Base-by-base conservation (phyloP, 2,329 filamentous ascomycete genomes). In the Aureobasidium leucospermi region DNA sequence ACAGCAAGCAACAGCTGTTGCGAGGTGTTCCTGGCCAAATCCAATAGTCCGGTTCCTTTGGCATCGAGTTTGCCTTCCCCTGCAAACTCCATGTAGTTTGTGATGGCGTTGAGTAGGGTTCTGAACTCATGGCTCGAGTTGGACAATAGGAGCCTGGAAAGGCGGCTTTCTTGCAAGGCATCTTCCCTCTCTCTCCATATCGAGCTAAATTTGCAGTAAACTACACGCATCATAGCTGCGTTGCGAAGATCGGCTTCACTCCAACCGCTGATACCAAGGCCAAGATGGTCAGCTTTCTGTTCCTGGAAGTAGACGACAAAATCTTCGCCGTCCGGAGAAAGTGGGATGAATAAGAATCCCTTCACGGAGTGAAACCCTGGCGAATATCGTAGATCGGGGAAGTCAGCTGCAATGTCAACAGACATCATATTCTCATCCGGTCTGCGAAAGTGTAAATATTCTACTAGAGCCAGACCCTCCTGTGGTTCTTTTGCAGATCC, bases 111-210 rank as follows among this genome's bases (percentile, higher is more conserved):
- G 2, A 55, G n/a, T 6, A 43, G 39, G 9, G 51, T 55, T 28
- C 51, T 38, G 19, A 55, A 43, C n/a, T 55, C 51, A 23, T 55
- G 51, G 4, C 38, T 43, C 3, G 51, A 55, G 9, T 55, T 55
- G 5, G 51, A 43, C 15, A 55, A 4, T n/a, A 55, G 7, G 9
- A 55, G 39, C 10, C 6, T 42, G n/a, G 32, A 43, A 11, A 55
- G 10, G 16, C 31, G 51, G n/a, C 28, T 43, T 10, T 55, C n/a
- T 23, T 55, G 23, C 29, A 55, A 4, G 3, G 51, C 51, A 9
- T 11, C 16, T 8, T 55, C 23, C n/a, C n/a, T 55, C 9, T 42
- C 28, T 31, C 31, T 42, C 51, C 51, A 55, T 13, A 55, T 13
- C 1, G 38, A n/a, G 29, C 29, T 43, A n/a, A 55, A 43, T 9